Base-by-base conservation (phyloP, 352 stramenopile genomes). In the Pythium myriotylum region DNA sequence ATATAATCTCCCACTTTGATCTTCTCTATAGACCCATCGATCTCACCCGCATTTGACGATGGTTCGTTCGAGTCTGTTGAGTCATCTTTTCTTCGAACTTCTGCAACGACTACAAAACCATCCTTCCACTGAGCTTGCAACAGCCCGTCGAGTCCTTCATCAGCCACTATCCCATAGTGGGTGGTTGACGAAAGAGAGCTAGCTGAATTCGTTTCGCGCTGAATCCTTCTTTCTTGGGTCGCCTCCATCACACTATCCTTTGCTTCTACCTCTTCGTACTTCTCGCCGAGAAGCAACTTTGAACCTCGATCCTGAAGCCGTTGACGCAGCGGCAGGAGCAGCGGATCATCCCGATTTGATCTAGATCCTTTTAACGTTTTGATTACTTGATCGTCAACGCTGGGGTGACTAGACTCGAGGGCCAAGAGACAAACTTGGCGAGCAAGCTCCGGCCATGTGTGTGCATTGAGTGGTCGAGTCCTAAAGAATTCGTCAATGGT, bases 371-470 rank as follows among this genome's bases (percentile, higher is more conserved):
- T 91, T 4, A 95, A 70, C 23, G 77, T 65, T 53, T 93, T 95
- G 10, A 95, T 63, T 49, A 89, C 29, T 42, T 88, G 77, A 23
- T 92, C 84, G 45, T 95, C 86, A 0, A 63, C 53, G 57, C 76
- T 91, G 1, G 81, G 83, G 17, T 89, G 83, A 23, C 82, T 83
- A 24, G 82, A 70, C 41, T 95, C 86, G 17, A 92, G 81, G 12
- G 83, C 77, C 35, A 95, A 64, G 7, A 91, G 69, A 39, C 81
- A 93, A 24, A 91, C 79, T 65, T 91, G 66, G 17, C 84, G 82
- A 47, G 77, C 82, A 33, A 93, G 54, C 73, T 95, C 86, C n/a
- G 84, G 81, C 86, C 86, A 95, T 14, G 72, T 92, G 60, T 93
- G 77, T 12, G 70, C 53, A 43, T 93, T 95, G 53, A 95, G 73